Evolutionary conservation across 768 basidiomycete genomes (phyloP), one percentile per base, ranked within the genome.

Genomic region (Termitomyces sp.): DNA sequence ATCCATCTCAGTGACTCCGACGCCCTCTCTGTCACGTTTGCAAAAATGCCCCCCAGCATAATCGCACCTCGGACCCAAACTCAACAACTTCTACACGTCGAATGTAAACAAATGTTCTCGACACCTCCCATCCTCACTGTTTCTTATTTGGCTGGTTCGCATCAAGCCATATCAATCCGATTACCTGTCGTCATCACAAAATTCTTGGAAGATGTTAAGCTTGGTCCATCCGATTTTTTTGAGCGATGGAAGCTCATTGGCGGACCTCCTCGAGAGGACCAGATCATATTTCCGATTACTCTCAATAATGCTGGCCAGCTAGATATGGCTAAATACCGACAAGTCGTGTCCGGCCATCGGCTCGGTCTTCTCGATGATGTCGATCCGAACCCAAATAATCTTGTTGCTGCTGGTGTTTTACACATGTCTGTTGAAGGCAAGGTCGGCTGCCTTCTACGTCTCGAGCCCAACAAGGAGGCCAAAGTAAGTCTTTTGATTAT

Each of bases 241-340:
- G 96, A 98, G 73, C 81, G 97, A 55, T 99, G 97, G 97, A 96
- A 94, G 74, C 76, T 97, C 67, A 98, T 98, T 55, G 97, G 97
- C 7, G 97, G 97, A 1, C 81, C 94, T 13, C 97, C 97, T 33
- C 84, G 96, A 54, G 97, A 99, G 77, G 86, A 91, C 32, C 97
- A 99, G 72, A 73, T 76, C 51, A 81, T 99, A 58, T 97, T 97
- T 74, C 88, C 94, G 0, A 88, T 98, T 61, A 71, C 76, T 36
- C 76, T 97, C 24, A 86, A 84, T 48, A 76, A 76, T 16, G 71
- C 77, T 9, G 92, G 92, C 11, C 85, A 91, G 61, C 78, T 98
- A 46, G 92, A 98, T 70, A 67, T 89, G 11, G 79, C 78, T 13
- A 89, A 84, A 70, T 82, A 97, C 68, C 81, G 83, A 44, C 86